These are phyloP conservation scores for Aspergillus novoparasiticus DNA, from an alignment of 2,329 filamentous ascomycete genomes.

Conservation along the genomic window DNA sequence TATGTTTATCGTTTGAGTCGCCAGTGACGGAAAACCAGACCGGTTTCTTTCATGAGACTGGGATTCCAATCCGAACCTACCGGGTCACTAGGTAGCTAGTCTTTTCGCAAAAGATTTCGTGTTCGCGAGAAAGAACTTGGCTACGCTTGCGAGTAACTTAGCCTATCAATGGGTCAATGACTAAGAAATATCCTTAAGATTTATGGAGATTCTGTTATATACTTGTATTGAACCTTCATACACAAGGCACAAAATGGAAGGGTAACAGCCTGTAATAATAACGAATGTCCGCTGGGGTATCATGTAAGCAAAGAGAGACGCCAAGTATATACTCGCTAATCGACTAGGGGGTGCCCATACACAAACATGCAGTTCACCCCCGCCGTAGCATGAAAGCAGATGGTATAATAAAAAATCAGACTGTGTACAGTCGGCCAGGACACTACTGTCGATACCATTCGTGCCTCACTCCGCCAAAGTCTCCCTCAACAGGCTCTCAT, in stretches of 20 bases:
- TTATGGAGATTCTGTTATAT: not conserved
- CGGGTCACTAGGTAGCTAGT: slow-evolving; percentile 26
- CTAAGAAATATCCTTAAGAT: not conserved
- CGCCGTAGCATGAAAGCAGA: slow-evolving; percentile 1
- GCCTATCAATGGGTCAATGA: not conserved
- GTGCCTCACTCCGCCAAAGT: slow-evolving; percentile 52
- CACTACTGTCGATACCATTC: not conserved
- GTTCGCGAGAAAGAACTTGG: not conserved
- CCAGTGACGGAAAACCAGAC: slow-evolving; percentile 46
- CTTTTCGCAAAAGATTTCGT: not conserved
- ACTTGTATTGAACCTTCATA: not conserved
- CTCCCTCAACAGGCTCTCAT: slow-evolving; percentile 64
- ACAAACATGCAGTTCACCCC: not conserved
- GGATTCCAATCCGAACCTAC: slow-evolving; percentile 43
- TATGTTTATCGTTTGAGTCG: slow-evolving; percentile 46
- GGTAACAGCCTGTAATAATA: not conserved
- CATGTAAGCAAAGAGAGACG: slow-evolving; percentile 6
- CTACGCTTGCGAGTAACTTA: not conserved
- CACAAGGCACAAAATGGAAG: not conserved
- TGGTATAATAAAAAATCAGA: slow-evolving; percentile 2
- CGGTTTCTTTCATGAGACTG: slow-evolving; percentile 51
- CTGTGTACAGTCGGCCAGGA: not conserved
- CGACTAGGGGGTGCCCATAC: slow-evolving; percentile 4
- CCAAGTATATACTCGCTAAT: slow-evolving; percentile 5
- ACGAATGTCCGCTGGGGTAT: slow-evolving; percentile 10